Evolutionary conservation across 768 basidiomycete genomes (phyloP), one percentile per base, ranked within the genome.

Genomic region (Hydnomerulius pinastri): DNA sequence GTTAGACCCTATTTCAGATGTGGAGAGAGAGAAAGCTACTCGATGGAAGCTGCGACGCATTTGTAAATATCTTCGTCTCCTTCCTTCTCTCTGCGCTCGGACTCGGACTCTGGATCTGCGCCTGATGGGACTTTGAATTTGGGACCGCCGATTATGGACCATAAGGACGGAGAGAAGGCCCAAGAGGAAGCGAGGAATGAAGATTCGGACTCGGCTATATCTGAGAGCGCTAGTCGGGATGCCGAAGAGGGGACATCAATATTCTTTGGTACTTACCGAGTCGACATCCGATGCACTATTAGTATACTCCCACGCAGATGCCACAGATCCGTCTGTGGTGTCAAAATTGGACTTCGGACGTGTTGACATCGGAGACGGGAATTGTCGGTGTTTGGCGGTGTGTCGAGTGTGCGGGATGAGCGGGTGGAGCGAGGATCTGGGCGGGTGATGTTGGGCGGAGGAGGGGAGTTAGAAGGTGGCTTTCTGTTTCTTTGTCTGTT

Each of bases 331-430:
- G 40, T 62, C 50, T 13, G 63, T 67, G n/a, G 47, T 12, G 42
- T 52, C 48, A 44, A 64, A 59, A 42, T 77, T n/a, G n/a, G n/a
- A n/a, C n/a, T n/a, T n/a, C 73, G 21, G 76, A 70, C 43, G 78
- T 76, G 30, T 59, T 49, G 9, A 53, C 62, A 43, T 80, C 78
- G 5, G 79, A 78, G 45, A 79, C 77, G 38, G 74, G 81, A 82
- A 28, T 81, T 60, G 59, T 90, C 90, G 1, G 87, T 90, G 8
- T 74, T 68, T 4, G 90, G 87, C 6, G 91, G 90, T 2, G 90
- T 91, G 52, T 85, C 82, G 35, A 90, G 66, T 6, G 73, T 73
- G 12, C 30, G 50, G 10, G 49, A 27, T 2, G 75, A 73, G 2
- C 35, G 17, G 17, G 35, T 28, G 28, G 62, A 61, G 4, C 54